Conservation (phyloP, 352 stramenopile genomes). For the Globisporangium irregulare region DNA sequence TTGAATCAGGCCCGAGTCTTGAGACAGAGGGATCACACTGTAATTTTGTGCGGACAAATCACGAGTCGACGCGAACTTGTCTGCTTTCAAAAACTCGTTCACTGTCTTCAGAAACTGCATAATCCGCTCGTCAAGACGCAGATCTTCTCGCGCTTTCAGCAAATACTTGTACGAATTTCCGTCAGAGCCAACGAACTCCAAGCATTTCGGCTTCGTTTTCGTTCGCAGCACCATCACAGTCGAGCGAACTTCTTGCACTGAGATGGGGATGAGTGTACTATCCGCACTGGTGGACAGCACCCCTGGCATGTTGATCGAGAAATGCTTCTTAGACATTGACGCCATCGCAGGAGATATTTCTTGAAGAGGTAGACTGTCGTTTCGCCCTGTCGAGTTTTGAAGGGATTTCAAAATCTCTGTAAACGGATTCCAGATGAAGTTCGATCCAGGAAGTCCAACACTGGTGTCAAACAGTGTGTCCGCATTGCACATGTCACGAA, state of each 20-base stretch:
- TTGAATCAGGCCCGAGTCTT: constrained; percentile 81
- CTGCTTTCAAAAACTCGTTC: constrained; percentile 66
- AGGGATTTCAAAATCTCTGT: constrained; percentile 69
- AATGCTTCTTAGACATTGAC: constrained; percentile 34
- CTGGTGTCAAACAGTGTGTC: constrained; percentile 17
- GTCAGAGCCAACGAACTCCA: constrained; percentile 77
- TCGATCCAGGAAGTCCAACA: constrained; percentile 16
- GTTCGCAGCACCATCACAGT: constrained; percentile 63
- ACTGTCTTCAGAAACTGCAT: constrained; percentile 86
- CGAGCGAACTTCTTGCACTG: constrained; percentile 34
- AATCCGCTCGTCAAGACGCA: constrained; percentile 87
- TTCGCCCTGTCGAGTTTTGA: constrained; percentile 32
- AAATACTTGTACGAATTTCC: constrained; percentile 75
- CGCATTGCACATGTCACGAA: constrained; percentile 40
- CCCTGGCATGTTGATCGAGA: constrained; percentile 58
- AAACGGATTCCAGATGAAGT: constrained; percentile 66
- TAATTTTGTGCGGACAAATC: constrained; percentile 63
- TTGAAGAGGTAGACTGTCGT: constrained; percentile 53
- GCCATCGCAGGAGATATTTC: constrained; percentile 72
- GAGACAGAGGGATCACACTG: constrained; percentile 75
- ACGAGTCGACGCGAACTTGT: constrained; percentile 37
- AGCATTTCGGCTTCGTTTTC: constrained; percentile 86
- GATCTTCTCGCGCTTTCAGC: constrained; percentile 85
- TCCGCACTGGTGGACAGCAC: constrained; percentile 16
- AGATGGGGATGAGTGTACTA: constrained; percentile 21